Evolutionary conservation across 805 yeast species (phyloP), one percentile per base, ranked within the genome.

Genomic region (Cyberlindnera amylophila): DNA sequence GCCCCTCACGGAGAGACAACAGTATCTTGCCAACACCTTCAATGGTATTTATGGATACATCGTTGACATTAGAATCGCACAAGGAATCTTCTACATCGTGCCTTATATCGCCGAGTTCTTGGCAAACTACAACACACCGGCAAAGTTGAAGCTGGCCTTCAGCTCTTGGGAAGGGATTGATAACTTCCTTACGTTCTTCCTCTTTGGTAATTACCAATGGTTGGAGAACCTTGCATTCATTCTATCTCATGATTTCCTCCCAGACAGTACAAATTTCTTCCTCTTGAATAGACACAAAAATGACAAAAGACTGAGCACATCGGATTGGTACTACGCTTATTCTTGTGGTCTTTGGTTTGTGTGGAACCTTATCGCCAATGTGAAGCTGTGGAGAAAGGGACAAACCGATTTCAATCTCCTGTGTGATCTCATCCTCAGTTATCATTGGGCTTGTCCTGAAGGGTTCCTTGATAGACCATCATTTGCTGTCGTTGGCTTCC

Each of bases 251-350:
- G 50, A 45, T 14, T 46, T 53, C 45, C 19, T 53, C 6, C 46
- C 53, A 3, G 29, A 41, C 29, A 34, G 35, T 12, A 39, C 45
- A 24, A 42, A 46, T 39, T 32, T 15, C 15, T 42, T 53, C 32
- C 28, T 52, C 12, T 32, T 50, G 11, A 32, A 36, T 11, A 21
- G 18, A 28, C 48, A 53, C 29, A 53, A 41, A 24, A 34, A 27
- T 27, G 42, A 46, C 19, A 16, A 18, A 8, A 27, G 34, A 3
- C 11, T 51, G 10, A 19, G 41, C 1, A 17, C 46, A 4, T 51
- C 55, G 6, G 57, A 53, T 31, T 53, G 55, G 55, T 48, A 42
- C 23, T 53, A 53, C 33, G 49, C 43, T 8, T 50, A 53, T 37
- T 53, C 57, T 4, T 53, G 57, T 30, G 34, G 41, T 14, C 19